phyloP scores from a whole-genome alignment of 1,284 basidiomycete species.

The Taiwanofungus camphoratus region DNA sequence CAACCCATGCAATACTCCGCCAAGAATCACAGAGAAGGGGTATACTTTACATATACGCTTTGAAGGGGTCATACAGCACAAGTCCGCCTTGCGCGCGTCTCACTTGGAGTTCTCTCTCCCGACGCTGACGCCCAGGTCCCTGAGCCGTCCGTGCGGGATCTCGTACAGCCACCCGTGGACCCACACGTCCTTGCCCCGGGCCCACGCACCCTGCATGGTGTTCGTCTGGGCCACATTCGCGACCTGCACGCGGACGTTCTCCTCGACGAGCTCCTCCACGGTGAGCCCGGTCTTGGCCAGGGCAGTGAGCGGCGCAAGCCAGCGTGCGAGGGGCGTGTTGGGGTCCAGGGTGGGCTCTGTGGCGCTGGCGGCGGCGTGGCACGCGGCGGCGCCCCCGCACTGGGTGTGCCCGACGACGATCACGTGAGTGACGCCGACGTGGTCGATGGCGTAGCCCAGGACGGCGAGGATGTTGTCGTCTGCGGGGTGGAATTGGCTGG shows the following conservation, averaged over 20 bases:
- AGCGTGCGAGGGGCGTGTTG: constrained; percentile 55
- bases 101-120: constrained; percentile 11
- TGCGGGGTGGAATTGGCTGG: constrained; percentile 72
- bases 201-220: constrained; percentile 71
- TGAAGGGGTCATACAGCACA: background rate
- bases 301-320: constrained; percentile 67
- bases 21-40: background rate
- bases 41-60: background rate
- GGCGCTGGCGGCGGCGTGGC: constrained; percentile 36
- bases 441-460: constrained; percentile 75
- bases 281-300: constrained; percentile 41
- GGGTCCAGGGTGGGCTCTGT: constrained; percentile 26
- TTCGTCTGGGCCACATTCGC: constrained; percentile 60
- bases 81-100: background rate
- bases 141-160: constrained; percentile 61
- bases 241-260: constrained; percentile 77
- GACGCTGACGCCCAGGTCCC: constrained; percentile 53
- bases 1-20: background rate
- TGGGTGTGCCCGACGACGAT: constrained; percentile 78
- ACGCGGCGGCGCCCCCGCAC: constrained; percentile 76
- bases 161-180: constrained; percentile 89
- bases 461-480: constrained; percentile 80
- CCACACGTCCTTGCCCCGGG: constrained; percentile 53
- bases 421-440: constrained; percentile 80
- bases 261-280: constrained; percentile 51